Base-by-base conservation (phyloP, 2,329 filamentous ascomycete genomes). In the Mycosphaerella sp. region DNA sequence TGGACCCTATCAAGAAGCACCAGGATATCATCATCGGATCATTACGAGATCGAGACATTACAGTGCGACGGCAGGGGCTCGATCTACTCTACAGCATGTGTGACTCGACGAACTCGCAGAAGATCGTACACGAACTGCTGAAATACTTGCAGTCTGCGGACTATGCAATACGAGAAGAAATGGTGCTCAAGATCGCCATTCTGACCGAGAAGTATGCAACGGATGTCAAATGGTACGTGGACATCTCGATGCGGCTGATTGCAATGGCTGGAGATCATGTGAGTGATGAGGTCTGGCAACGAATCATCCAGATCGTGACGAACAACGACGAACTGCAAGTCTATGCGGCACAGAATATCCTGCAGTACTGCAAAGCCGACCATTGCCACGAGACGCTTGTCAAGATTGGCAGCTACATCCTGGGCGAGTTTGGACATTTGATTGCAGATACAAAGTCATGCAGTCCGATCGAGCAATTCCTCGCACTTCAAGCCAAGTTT, bases 61-160 rank as follows among this genome's bases (percentile, higher is more conserved):
- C 92, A 68, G 93, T 98, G 44, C 85, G 95, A 57, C 83, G 93
- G 63, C 97, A 98, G 73, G 93, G 92, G 55, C 80, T 98, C 45
- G 95, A 98, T 73, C 76, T 98, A 53, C 80, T 98, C 34, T 98
- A 98, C 80, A 98, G 93, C 82, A 98, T 98, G 93, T 98, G 95
- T 71, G 93, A 98, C 72, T 82, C 87, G 34, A 85, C 85, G n/a
- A 98, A 98, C 71, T 90, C 93, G 6, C 87, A 89, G 60, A 85
- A 89, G 8, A 95, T 98, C 62, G 93, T 98, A 39, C 86, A 87
- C 56, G 93, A 98, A 74, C 83, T 98, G 48, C 75, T 98, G 50
- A 89, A 92, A 62, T 97, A 96, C 71, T 80, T 98, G 7, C 92
- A 96, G 67, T 95, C 89, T 53, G 93, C 93, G 45, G 93, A 98